Evolutionary conservation across 306 rosid genomes (phyloP).

Genomic region (Cicer arietinum): DNA sequence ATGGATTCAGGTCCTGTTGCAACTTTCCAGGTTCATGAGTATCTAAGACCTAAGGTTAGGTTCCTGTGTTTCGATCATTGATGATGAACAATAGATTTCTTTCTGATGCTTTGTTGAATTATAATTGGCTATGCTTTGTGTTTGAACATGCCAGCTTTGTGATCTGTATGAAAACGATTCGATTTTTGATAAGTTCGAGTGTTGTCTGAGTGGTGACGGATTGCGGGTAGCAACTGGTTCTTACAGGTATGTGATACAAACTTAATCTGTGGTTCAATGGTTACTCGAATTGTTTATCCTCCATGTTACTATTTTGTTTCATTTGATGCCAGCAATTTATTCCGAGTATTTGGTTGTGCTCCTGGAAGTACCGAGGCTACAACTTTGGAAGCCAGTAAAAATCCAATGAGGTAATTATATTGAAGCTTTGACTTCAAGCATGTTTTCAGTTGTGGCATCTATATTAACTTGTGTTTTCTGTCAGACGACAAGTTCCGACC

Average conservation of each 20-base stretch:
- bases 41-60: conserved; percentile 92
- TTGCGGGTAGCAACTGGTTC: conserved; percentile 88
- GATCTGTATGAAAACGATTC: conserved; percentile 97
- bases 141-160: conserved; percentile 70
- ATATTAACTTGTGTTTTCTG: conserved; percentile 20
- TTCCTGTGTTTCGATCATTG: conserved; percentile 24
- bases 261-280: neutral
- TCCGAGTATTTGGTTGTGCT: conserved; percentile 93
- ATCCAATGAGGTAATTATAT: conserved; percentile 85
- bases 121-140: conserved; percentile 34
- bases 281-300: conserved; percentile 13
- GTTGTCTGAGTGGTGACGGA: conserved; percentile 97
- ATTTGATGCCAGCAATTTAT: conserved; percentile 78
- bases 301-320: conserved; percentile 36
- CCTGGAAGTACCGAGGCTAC: conserved; percentile 81
- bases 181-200: conserved; percentile 92
- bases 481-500: conserved; percentile 91
- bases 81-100: conserved; percentile 9
- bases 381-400: conserved; percentile 97
- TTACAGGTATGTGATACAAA: conserved; percentile 72
- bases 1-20: conserved; percentile 98
- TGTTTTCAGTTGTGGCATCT: neutral
- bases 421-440: conserved; percentile 21
- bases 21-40: conserved; percentile 96
- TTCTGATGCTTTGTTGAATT: conserved; percentile 36